Evolutionary conservation across 2,329 filamentous ascomycete genomes (phyloP), one percentile per base, ranked within the genome.

Genomic region (Calonectria ilicicola): DNA sequence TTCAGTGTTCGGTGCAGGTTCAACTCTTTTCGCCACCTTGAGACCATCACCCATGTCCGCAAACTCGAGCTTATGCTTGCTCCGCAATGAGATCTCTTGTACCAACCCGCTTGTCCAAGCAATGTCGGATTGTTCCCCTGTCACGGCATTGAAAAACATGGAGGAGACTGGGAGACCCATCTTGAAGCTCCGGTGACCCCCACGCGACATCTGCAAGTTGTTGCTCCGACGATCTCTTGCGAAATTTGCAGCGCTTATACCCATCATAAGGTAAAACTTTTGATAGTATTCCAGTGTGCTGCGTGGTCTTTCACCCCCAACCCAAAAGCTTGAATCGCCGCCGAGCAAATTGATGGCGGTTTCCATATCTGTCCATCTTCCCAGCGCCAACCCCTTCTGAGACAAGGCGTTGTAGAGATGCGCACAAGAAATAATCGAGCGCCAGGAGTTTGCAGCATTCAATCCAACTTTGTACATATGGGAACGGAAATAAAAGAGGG

Each of bases 391-490:
- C 4, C 78, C 77, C 64, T 85, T 82, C 15, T 79, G 67, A 2
- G 58, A 56, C 1, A 84, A 58, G 1, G 86, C 85, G 58, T 86
- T 84, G 78, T 88, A 88, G 1, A 89, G 74, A 53, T 89, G 87
- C 1, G 72, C 74, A 0, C 81, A 74, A 49, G 81, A 84, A 12
- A 81, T 73, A 10, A 87, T 79, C 0, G 85, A 84, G 2, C 84
- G 83, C 83, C 83, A 87, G 1, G 82, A 82, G 64, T 84, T 82
- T 14, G 76, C 78, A 15, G 86, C 80, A 0, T 65, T 47, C 12
- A 86, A 72, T 3, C 85, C 81, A 0, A 80, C 0, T 85, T 77
- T n/a, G n/a, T n/a, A n/a, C n/a, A 38, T 84, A 81, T 23, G 80
- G 80, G 1, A 69, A 64, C 84, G 83, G 29, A 84, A 79, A 56